Percentiles rank a stretch among this genome's conserved stretches.
Evolutionary conservation across 2,329 filamentous ascomycete genomes (phyloP).

Genomic region (Fusarium chlamydosporum): DNA sequence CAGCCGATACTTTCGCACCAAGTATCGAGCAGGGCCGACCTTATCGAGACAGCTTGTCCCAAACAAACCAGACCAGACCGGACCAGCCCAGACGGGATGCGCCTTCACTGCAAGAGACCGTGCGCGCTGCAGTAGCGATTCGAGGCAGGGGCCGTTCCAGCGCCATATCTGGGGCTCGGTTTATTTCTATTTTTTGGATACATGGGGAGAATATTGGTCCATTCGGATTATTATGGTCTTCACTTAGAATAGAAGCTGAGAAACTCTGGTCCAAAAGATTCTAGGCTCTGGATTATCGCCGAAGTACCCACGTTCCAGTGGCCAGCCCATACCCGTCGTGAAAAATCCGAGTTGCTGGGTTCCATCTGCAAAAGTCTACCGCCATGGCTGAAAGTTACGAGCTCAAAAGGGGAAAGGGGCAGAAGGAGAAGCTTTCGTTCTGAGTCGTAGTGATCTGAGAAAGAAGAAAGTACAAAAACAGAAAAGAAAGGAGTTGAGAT

Average conservation of each 20-base stretch:
- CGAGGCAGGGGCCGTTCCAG: conserved; percentile 43
- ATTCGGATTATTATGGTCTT: no score
- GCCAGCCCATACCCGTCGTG: conserved; percentile 4
- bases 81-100: not conserved
- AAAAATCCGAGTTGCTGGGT: conserved; percentile 19
- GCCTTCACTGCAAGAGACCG: conserved; percentile 16
- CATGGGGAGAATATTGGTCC: not conserved
- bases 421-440: conserved; percentile 11
- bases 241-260: not conserved
- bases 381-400: conserved; percentile 25
- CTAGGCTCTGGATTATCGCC: conserved; percentile 19
- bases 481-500: conserved; percentile 6
- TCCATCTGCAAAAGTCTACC: conserved; percentile 19
- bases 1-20: conserved; percentile 30
- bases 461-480: not conserved
- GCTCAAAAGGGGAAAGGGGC: conserved; percentile 11
- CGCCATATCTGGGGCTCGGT: conserved; percentile 31
- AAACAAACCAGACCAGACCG: not conserved
- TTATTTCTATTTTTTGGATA: conserved; percentile 25
- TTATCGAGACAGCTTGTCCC: conserved; percentile 4
- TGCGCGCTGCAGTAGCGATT: conserved; percentile 35
- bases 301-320: conserved; percentile 22
- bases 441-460: conserved; percentile 13
- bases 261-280: not conserved
- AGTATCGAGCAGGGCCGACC: conserved; percentile 19